Evolutionary conservation across 805 yeast genomes (phyloP), one percentile per base, ranked within the genome.

Genomic region (Jamesozyma lodderae): DNA sequence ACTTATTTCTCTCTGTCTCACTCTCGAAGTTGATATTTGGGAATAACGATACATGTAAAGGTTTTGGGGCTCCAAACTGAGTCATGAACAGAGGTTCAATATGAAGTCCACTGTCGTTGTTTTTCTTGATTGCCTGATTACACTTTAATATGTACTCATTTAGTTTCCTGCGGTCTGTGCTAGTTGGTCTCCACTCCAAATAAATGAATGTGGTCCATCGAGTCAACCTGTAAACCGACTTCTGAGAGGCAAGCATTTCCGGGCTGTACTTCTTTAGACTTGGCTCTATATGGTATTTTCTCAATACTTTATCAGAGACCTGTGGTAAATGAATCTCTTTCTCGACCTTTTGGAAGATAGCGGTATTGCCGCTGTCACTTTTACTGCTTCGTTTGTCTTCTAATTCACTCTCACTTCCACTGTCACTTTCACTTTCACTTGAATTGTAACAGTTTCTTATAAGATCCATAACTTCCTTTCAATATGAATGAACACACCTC

Each of bases 11-110:
- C 17, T 47, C 42, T 2, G 17, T 28, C 15, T 38, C 41, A 18
- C 33, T 29, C 4, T 30, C 27, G 35, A 47, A 47, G 5, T 23
- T 11, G 7, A 29, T 17, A 30, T 42, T 45, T 4, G 46, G 38
- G 3, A 51, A 40, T 25, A 59, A 38, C 0, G 64, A 48, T 3
- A 59, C 35, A 33, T 59, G 64, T 22, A 59, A 40, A 2, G 57
- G 53, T 11, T 36, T 16, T 2, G 57, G 57, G 4, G 61, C 43
- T 1, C 61, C 60, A 17, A 57, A 40, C 2, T 47, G 34, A 14
- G 51, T 45, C 7, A 43, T n/a, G 32, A 42, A 50, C 30, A 50
- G 30, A 1, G 63, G 62, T 29, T 50, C 42, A 21, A 55, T 48
- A n/a, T 33, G 34, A 8, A 39, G 31, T 17, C 20, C 35, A 21